Evolutionary conservation across 2,329 filamentous ascomycete species (phyloP), one percentile per base, ranked within the genome.

Genomic region (Didymella lethalis): DNA sequence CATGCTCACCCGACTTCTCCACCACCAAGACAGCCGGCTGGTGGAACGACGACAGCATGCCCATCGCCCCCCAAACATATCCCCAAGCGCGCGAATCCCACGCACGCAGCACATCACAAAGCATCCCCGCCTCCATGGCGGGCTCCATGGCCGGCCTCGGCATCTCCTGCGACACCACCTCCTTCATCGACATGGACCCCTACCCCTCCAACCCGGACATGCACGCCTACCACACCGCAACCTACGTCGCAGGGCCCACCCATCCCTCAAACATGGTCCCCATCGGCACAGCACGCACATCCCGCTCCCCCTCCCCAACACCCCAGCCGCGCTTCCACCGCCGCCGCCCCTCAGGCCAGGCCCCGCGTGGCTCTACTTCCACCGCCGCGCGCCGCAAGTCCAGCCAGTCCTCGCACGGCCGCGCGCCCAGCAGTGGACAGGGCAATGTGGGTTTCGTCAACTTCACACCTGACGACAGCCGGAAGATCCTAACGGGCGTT

Each of bases 401-500:
- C 1, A 44, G 32, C 3, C 45, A 44, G 10, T 48, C 52, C 10
- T 59, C 51, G 11, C 56, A 32, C 66, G 74, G 6, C 69, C 80
- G 85, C 8, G 85, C 86, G 32, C 76, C 75, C 47, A 51, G 55
- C 5, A 25, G 18, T 8, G 84, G 85, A 38, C 23, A 23, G 23
- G 31, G 31, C 3, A 57, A 57, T n/a, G 81, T 82, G 14, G 85
- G 83, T 11, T 98, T 98, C 72, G 91, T 97, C 64, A 98, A 98
- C 77, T 97, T 91, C 78, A 97, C 93, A 0, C 89, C 92, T 0
- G 82, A 84, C 48, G 93, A 99, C 76, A 89, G 88, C 69, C 81
- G 85, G 14, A 86, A 90, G 72, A 88, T 99, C 43, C 86, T 99
- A 77, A 92, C 87, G 7, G 94, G 93, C 5, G 95, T 99, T 12